Conservation (phyloP, 164 flowering plant genomes). For the Paratinospora sagittata region DNA sequence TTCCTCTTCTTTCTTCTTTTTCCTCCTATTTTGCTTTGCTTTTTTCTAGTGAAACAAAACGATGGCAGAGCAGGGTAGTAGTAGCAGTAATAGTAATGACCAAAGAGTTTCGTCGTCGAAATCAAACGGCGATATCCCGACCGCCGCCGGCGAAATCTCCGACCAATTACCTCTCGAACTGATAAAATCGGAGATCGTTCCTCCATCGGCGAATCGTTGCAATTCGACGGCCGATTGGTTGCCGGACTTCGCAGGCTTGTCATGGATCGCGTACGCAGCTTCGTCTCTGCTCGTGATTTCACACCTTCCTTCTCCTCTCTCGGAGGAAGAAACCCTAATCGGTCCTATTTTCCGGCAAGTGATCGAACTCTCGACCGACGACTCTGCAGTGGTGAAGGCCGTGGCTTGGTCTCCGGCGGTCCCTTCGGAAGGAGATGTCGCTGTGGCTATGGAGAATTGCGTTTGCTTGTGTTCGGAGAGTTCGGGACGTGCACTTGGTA, state of each 20-base stretch:
- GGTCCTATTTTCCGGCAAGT: constrained; percentile 81
- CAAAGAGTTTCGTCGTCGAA: background rate
- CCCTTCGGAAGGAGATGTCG: constrained; percentile 64
- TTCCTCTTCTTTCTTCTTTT: too few species aligned
- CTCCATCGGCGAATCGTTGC: constrained; percentile 48
- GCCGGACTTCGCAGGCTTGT: constrained; percentile 57
- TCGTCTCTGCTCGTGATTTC: constrained; percentile 82
- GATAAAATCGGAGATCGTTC: constrained; percentile 31
- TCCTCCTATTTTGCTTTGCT: too few species aligned
- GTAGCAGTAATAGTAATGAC: background rate
- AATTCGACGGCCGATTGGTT: constrained; percentile 55
- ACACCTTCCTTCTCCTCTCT: constrained; percentile 74
- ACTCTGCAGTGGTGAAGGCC: constrained; percentile 28
- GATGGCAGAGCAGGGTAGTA: background rate
- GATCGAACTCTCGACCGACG: constrained; percentile 44
- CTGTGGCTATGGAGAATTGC: constrained; percentile 55
- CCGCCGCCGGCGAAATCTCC: constrained; percentile 19
- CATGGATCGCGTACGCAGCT: constrained; percentile 94
- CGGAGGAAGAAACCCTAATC: constrained; percentile 31
- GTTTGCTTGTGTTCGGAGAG: constrained; percentile 41
- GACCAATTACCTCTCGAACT: constrained; percentile 50
- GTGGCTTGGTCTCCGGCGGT: constrained; percentile 55
- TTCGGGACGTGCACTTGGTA: constrained; percentile 33
- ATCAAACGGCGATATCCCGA: background rate
- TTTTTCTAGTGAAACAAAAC: background rate